These are phyloP conservation scores for Morella rubra DNA, from an alignment of 306 rosid genomes.

Conservation along the genomic window DNA sequence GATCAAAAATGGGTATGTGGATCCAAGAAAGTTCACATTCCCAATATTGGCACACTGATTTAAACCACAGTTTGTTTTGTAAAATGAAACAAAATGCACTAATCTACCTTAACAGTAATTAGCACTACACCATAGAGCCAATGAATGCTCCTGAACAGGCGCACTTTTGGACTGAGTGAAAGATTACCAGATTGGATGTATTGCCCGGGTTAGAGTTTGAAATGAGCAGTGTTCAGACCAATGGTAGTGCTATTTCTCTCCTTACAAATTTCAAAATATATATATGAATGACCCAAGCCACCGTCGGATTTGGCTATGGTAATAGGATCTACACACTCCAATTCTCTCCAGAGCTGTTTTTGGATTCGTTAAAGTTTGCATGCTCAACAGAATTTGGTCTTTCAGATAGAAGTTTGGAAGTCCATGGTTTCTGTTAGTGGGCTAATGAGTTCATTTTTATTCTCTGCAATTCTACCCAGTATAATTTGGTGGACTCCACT, in stretches of 20 bases:
- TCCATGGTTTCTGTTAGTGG: not conserved
- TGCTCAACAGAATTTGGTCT: too few species aligned
- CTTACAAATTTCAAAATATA: not conserved
- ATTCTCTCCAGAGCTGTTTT: not conserved
- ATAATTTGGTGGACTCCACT: too few species aligned
- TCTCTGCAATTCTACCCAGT: too few species aligned
- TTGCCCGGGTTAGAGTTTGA: not conserved
- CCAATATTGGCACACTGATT: not conserved
- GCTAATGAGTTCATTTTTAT: not conserved
- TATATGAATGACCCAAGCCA: too few species aligned
- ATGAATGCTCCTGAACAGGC: not conserved
- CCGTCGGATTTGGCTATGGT: not conserved
- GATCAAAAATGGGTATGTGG: not conserved
- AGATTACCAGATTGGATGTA: not conserved
- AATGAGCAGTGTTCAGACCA: not conserved
- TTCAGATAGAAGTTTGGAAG: not conserved
- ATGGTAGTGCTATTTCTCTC: not conserved
- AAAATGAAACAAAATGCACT: not conserved
- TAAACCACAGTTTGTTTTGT: not conserved
- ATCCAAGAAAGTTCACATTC: not conserved
- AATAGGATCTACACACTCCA: too few species aligned
- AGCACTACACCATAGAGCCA: not conserved
- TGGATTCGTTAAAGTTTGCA: not conserved
- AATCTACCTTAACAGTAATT: not conserved
- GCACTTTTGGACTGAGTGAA: not conserved